Conservation (phyloP, 495 filamentous ascomycete species). For the Daldinia loculata region DNA sequence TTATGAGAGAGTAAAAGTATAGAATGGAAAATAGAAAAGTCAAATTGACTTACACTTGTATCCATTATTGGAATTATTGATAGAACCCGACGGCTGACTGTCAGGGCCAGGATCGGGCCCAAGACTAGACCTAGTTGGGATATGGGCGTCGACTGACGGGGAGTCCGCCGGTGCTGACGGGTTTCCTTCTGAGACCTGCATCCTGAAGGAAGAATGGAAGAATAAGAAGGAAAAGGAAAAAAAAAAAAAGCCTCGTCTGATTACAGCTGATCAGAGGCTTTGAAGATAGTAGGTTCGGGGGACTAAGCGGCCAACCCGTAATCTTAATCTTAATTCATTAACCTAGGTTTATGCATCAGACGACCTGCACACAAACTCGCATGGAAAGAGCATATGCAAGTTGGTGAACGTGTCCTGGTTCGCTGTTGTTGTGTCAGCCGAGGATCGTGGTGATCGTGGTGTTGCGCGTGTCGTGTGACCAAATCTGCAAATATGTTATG, state of each 20-base stretch:
- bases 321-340: slow-evolving; percentile 24
- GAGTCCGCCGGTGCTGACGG: slow-evolving; percentile 30
- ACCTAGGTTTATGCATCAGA: slow-evolving; percentile 21
- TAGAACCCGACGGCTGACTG: slow-evolving; percentile 26
- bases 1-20: not conserved
- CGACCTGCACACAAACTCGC: slow-evolving; percentile 17
- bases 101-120: slow-evolving; percentile 6
- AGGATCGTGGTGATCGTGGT: slow-evolving; percentile 36
- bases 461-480: slow-evolving; percentile 40
- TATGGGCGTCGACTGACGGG: slow-evolving; percentile 19
- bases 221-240: not conserved
- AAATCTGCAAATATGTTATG: not conserved
- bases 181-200: slow-evolving; percentile 31
- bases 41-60: slow-evolving; percentile 29
- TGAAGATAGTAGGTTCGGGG: slow-evolving; percentile 5
- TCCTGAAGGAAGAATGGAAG: slow-evolving; percentile 30
- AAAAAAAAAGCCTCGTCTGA: slow-evolving; percentile 29
- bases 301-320: slow-evolving; percentile 3
- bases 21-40: slow-evolving; percentile 4
- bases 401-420: slow-evolving; percentile 18
- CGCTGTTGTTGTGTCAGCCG: slow-evolving; percentile 31
- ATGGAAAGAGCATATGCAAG: slow-evolving; percentile 2
- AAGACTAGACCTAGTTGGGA: slow-evolving; percentile 7
- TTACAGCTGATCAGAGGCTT: slow-evolving; percentile 15
- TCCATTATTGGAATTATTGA: slow-evolving; percentile 26